Percentiles rank a stretch among this genome's conserved stretches.
Conservation (phyloP, 2,329 filamentous ascomycete genomes). For the Penicillium sp. region DNA sequence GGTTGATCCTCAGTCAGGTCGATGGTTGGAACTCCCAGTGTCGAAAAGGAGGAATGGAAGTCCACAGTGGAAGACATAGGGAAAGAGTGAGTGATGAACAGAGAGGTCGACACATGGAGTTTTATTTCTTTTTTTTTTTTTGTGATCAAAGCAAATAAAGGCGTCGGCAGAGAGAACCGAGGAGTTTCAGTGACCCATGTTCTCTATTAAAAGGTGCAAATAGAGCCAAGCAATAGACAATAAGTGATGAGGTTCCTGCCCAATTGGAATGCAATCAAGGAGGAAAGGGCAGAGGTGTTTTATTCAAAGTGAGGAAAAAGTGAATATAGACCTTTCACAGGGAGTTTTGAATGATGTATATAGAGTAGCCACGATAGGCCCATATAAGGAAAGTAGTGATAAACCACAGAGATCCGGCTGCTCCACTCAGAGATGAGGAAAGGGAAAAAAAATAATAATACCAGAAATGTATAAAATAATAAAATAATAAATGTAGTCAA, state of each 20-base stretch:
- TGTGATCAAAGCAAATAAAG: conserved; percentile 6
- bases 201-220: conserved; percentile 2
- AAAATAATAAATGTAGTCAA: conserved; percentile 32
- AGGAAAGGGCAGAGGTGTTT: background rate
- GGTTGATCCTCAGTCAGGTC: conserved; percentile 19
- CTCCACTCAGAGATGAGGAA: conserved; percentile 6
- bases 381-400: conserved; percentile 20
- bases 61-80: conserved; percentile 37
- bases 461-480: conserved; percentile 26
- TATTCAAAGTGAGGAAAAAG: conserved; percentile 8
- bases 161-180: conserved; percentile 8
- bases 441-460: conserved; percentile 6
- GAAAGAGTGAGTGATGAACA: conserved; percentile 12
- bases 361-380: conserved; percentile 23
- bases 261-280: conserved; percentile 17
- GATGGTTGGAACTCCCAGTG: conserved; percentile 26
- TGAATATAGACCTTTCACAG: conserved; percentile 16
- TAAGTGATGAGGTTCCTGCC: background rate
- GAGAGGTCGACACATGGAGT: conserved; percentile 15
- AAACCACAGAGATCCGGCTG: conserved; percentile 9
- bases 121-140: background rate
- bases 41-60: conserved; percentile 27
- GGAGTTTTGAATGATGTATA: conserved; percentile 26
- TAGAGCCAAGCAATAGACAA: background rate
- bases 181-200: conserved; percentile 18